phyloP scores from a whole-genome alignment of 257 asterid genomes.

The Sherardia arvensis region DNA sequence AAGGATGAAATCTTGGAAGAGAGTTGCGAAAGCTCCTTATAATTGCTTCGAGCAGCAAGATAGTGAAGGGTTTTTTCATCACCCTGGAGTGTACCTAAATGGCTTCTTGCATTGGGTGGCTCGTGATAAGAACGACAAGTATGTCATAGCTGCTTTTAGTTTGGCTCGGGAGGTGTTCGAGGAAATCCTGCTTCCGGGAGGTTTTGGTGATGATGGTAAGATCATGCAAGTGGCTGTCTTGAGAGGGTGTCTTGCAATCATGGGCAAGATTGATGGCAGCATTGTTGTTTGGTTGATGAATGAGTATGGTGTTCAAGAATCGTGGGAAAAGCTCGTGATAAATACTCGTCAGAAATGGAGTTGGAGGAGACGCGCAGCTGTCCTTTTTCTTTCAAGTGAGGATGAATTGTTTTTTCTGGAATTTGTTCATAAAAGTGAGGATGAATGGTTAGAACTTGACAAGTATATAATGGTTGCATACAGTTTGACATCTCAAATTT shows the following conservation, averaged over 20 bases:
- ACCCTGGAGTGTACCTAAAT: constrained; percentile 22
- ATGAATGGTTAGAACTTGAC: too few relatives aligned
- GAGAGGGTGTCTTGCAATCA: constrained; percentile 40
- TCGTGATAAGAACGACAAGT: too few relatives aligned
- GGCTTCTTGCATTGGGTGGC: constrained; percentile 47
- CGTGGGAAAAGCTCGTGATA: constrained; percentile 31
- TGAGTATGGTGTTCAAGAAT: constrained; percentile 25
- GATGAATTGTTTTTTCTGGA: constrained; percentile 23
- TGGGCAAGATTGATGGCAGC: constrained; percentile 1
- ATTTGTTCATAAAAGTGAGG: too few relatives aligned
- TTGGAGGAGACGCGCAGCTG: too few relatives aligned
- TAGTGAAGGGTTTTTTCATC: too few relatives aligned
- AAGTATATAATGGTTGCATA: neutral
- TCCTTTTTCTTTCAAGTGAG: constrained; percentile 17
- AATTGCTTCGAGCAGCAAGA: too few relatives aligned
- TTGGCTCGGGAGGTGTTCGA: constrained; percentile 26
- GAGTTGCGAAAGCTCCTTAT: constrained; percentile 30
- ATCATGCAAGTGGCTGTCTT: constrained; percentile 23
- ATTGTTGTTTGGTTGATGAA: constrained; percentile 38
- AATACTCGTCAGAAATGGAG: too few relatives aligned
- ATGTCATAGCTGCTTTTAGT: constrained; percentile 37
- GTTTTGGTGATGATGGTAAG: constrained; percentile 12
- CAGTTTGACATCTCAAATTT: constrained; percentile 9
- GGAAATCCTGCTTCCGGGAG: constrained; percentile 30
- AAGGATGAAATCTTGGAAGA: constrained; percentile 26